Percentiles rank a stretch among this genome's conserved stretches.
These are phyloP conservation scores for Apiotrichum porosum DNA, from an alignment of 1,284 basidiomycete species.

Conservation along the genomic window DNA sequence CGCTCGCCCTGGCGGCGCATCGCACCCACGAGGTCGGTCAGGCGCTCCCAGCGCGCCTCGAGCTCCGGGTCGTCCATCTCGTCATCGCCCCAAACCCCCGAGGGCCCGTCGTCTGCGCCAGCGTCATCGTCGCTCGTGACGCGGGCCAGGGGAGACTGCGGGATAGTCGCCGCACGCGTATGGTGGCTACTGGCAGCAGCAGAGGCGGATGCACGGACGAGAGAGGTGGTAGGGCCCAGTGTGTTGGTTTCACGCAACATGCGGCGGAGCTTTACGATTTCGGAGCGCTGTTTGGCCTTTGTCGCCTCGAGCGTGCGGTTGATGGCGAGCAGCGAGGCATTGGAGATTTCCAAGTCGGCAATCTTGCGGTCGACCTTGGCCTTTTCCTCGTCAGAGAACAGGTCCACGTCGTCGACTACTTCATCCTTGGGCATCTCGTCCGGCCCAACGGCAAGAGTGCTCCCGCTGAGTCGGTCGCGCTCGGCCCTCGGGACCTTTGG, in stretches of 20 bases:
- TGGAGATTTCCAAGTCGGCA: constrained; percentile 46
- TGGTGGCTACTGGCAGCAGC: background rate
- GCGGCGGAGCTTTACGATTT: constrained; percentile 40
- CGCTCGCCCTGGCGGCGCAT: constrained; percentile 33
- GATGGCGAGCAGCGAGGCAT: constrained; percentile 43
- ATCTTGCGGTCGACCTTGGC: constrained; percentile 44
- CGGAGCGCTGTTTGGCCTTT: constrained; percentile 41
- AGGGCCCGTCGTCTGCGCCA: background rate
- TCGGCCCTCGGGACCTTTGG: background rate
- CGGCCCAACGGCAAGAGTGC: constrained; percentile 1
- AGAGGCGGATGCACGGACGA: background rate
- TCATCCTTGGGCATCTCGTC: constrained; percentile 6
- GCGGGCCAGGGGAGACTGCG: constrained; percentile 4
- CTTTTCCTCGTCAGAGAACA: constrained; percentile 14
- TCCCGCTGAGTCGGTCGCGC: constrained; percentile 10
- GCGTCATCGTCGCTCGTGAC: constrained; percentile 7
- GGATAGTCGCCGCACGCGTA: background rate
- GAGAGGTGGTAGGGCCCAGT: background rate
- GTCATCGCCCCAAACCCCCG: constrained; percentile 8
- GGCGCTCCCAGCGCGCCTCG: constrained; percentile 38
- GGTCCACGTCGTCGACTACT: constrained; percentile 4
- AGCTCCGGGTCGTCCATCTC: constrained; percentile 32
- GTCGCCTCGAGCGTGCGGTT: constrained; percentile 43
- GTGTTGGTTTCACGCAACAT: constrained; percentile 25
- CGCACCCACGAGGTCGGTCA: constrained; percentile 26